Base-by-base conservation (phyloP, 208 protist genomes). In the Sergeia podlipaevii region DNA sequence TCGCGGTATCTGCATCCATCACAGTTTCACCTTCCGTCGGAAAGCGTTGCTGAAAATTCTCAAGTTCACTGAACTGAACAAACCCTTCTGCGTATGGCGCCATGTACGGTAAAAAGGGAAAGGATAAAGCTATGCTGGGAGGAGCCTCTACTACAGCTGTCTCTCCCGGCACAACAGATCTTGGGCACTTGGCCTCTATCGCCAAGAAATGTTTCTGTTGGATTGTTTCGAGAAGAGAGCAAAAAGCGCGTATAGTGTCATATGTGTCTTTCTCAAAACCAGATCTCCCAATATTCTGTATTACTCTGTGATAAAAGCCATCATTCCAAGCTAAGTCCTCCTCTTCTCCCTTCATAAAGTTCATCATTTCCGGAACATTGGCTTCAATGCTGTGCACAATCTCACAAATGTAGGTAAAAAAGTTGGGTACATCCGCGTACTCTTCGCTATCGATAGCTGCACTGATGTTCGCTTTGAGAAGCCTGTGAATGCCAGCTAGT, bases 391-490 rank as follows among this genome's bases (percentile, higher is more conserved):
- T 82, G 17, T 52, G 33, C 17, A 86, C 62, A 26, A 89, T 64
- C 45, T 93, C 86, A 5, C 72, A 80, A 30, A 89, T 63, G 58
- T 93, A 78, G 32, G 60, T 55, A 54, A 93, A 93, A 52, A 89
- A 89, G 24, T 74, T 76, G 21, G 86, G 86, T n/a, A 76, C 74
- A 55, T 93, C 86, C 15, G 72, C 72, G 60, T 85, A 90, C 23
- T 78, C 47, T 49, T 93, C 86, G 30, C 71, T 65, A 36, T 72
- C 52, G 21, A 89, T 71, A 29, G 64, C 67, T 1, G 52, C 68
- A 3, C 60, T 70, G 34, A 89, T 66, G 26, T 49, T 38, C 2
- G 71, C 69, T 44, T 59, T 70, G 51, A 89, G 34, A 24, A 74
- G 72, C 3, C 65, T 58, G 28, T 74, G 69, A 8, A 74, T 52